Conservation (phyloP, 495 filamentous ascomycete genomes). For the Podospora pseudopauciseta region DNA sequence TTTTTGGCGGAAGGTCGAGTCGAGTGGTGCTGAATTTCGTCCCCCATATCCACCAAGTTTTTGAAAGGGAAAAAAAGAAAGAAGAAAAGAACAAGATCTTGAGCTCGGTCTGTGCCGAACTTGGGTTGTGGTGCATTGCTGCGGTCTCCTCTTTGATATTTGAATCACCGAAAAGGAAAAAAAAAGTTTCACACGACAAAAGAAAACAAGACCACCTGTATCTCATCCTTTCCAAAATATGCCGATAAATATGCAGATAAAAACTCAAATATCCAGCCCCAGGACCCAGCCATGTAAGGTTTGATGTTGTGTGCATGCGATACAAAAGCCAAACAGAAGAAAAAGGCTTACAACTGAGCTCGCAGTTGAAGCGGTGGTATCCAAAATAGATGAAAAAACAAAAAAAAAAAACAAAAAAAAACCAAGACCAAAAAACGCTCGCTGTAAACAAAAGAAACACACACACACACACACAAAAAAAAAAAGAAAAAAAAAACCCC, state of each 20-base stretch:
- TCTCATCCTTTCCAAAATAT: slow-evolving; percentile 32
- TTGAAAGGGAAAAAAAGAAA: slow-evolving; percentile 16
- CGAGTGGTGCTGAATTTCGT: slow-evolving; percentile 9
- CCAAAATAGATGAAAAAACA: slow-evolving; percentile 26
- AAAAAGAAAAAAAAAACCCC: slow-evolving; percentile 25
- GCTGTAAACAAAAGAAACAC: slow-evolving; percentile 29
- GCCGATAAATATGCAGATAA: slow-evolving; percentile 48
- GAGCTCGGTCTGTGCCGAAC: slow-evolving; percentile 41
- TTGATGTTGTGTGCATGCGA: slow-evolving; percentile 26
- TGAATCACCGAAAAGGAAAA: slow-evolving; percentile 8
- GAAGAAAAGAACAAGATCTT: slow-evolving; percentile 28
- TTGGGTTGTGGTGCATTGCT: slow-evolving; percentile 49
- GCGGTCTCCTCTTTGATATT: slow-evolving; percentile 43
- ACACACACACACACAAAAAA: slow-evolving; percentile 23
- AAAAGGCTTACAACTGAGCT: slow-evolving; percentile 41
- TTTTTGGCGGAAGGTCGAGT: neutral
- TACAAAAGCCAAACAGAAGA: slow-evolving; percentile 30
- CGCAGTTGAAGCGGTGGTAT: slow-evolving; percentile 36
- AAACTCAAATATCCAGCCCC: slow-evolving; percentile 33
- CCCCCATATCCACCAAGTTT: slow-evolving; percentile 15
- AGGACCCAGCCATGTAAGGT: slow-evolving; percentile 41
- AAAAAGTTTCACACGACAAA: slow-evolving; percentile 19
- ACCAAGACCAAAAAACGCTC: slow-evolving; percentile 35
- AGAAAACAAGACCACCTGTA: slow-evolving; percentile 40
- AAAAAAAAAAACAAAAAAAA: slow-evolving; percentile 22